phyloP scores from a whole-genome alignment of 2,329 filamentous ascomycete species.

The Periconia sp. region DNA sequence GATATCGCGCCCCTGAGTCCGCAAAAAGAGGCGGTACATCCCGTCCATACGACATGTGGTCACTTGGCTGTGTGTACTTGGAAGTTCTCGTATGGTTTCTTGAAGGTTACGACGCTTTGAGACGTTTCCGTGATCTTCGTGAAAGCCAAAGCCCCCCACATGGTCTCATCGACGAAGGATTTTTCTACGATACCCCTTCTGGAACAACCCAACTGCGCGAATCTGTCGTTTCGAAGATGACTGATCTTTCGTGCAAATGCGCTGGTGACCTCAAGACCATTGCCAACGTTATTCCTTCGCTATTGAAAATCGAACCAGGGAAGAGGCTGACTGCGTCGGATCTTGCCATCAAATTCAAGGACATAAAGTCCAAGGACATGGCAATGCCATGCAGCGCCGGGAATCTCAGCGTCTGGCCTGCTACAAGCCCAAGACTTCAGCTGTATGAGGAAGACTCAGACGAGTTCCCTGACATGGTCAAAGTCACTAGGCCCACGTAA shows the following conservation, averaged over 20 bases:
- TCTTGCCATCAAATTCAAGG: constrained; percentile 1
- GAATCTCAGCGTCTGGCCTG: not conserved
- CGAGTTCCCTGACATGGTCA: no score
- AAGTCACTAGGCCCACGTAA: no score
- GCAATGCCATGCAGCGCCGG: not conserved
- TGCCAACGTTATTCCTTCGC: constrained; percentile 3
- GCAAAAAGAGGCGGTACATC: constrained; percentile 5
- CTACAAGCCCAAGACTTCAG: not conserved
- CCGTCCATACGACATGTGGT: constrained; percentile 42
- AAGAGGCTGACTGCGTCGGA: constrained; percentile 1
- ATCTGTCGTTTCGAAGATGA: constrained; percentile 6
- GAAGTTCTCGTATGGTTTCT: constrained; percentile 25
- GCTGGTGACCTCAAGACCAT: not conserved
- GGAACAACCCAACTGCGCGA: constrained; percentile 1
- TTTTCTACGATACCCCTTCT: constrained; percentile 1
- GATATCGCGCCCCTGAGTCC: constrained; percentile 11
- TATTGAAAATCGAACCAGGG: constrained; percentile 6
- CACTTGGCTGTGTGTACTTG: constrained; percentile 29
- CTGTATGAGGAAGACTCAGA: not conserved
- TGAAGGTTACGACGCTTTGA: constrained; percentile 11
- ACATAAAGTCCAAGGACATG: not conserved
- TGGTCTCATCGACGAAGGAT: constrained; percentile 4
- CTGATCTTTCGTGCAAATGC: not conserved
- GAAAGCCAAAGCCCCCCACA: not conserved
- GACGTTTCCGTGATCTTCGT: constrained; percentile 3